These are phyloP conservation scores for Apiotrichum montevideense DNA, from an alignment of 1,284 basidiomycete species.

Conservation along the genomic window DNA sequence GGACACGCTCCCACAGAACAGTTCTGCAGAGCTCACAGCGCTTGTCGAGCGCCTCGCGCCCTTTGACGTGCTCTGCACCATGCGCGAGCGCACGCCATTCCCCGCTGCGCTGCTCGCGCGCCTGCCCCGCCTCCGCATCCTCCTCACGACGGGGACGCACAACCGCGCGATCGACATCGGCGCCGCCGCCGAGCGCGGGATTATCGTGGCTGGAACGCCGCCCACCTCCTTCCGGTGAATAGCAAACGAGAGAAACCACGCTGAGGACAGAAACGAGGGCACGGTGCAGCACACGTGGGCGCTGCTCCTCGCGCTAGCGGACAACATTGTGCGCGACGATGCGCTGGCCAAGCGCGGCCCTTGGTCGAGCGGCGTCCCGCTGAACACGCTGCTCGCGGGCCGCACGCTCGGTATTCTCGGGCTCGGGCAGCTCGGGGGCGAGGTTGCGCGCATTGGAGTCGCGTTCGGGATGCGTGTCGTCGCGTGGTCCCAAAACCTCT, in stretches of 20 bases:
- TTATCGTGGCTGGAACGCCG: conserved; percentile 56
- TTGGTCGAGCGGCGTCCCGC: conserved; percentile 16
- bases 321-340: conserved; percentile 54
- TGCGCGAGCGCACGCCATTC: conserved; percentile 63
- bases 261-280: background rate
- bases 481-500: conserved; percentile 61
- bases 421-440: conserved; percentile 54
- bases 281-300: conserved; percentile 54
- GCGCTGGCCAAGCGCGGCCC: conserved; percentile 25
- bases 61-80: conserved; percentile 59
- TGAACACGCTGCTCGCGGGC: conserved; percentile 35
- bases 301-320: conserved; percentile 55
- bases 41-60: conserved; percentile 53
- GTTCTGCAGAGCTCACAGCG: conserved; percentile 29
- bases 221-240: conserved; percentile 19
- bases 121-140: conserved; percentile 56
- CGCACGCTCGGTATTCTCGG: conserved; percentile 58
- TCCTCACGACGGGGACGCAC: conserved; percentile 56
- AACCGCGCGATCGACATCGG: conserved; percentile 53
- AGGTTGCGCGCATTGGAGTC: conserved; percentile 51
- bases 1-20: conserved; percentile 48
- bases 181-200: conserved; percentile 50
- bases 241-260: background rate
- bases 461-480: conserved; percentile 58
- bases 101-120: conserved; percentile 51